Evolutionary conservation across 2,329 filamentous ascomycete species (phyloP).

Genomic region (Botrytis fragariae): DNA sequence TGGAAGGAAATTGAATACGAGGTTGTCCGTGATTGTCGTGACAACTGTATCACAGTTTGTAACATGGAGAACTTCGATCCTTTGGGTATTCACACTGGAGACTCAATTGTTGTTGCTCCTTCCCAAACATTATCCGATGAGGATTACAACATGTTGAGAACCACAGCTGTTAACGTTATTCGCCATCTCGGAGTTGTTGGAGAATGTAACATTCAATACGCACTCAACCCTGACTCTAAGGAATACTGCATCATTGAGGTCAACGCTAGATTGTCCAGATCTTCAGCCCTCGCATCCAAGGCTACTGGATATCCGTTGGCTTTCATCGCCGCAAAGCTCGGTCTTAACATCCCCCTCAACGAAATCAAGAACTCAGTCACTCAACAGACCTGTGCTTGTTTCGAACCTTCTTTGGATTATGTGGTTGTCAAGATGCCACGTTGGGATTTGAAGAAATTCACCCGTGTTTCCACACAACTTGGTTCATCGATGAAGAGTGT

Average conservation of each 20-base stretch:
- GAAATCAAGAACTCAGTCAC: constrained; percentile 97
- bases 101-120: constrained; percentile 96
- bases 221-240: constrained; percentile 90
- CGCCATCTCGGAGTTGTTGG: constrained; percentile 95
- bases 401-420: constrained; percentile 95
- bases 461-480: constrained; percentile 96
- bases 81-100: constrained; percentile 94
- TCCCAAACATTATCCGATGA: constrained; percentile 96
- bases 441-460: constrained; percentile 98
- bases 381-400: constrained; percentile 98
- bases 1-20: constrained; percentile 99
- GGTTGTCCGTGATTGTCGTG: constrained; percentile 91
- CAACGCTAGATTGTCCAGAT: constrained; percentile 96
- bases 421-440: constrained; percentile 98
- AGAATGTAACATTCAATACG: constrained; percentile 98
- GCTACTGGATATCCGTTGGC: constrained; percentile 96
- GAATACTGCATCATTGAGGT: constrained; percentile 99
- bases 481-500: constrained; percentile 99
- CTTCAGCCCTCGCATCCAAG: constrained; percentile 94
- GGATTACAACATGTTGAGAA: constrained; percentile 99
- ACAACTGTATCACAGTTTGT: constrained; percentile 99
- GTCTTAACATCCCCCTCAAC: constrained; percentile 88
- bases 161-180: constrained; percentile 96
- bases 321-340: constrained; percentile 97
- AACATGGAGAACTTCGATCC: constrained; percentile 99